Evolutionary conservation across 192 early-diverging fungal genomes (phyloP).

Genomic region (Linderina pennispora): DNA sequence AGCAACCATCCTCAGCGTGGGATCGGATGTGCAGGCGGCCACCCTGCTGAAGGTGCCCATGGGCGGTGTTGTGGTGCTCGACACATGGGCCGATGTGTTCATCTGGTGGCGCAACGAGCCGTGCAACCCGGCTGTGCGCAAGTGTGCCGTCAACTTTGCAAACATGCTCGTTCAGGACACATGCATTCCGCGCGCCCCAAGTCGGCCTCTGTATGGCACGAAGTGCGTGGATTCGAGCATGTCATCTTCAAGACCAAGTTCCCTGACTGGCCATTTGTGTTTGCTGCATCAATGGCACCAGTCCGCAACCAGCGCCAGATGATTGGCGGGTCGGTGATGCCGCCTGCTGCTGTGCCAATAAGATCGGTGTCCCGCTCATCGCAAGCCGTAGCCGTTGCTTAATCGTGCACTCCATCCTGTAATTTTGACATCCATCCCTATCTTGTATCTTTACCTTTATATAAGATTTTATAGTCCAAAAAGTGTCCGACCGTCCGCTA

Average conservation of each 20-base stretch:
- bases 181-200: constrained; percentile 37
- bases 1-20: constrained; percentile 36
- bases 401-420: no score
- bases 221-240: constrained; percentile 40
- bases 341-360: constrained; percentile 14
- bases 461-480: no score
- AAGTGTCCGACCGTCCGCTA: no score
- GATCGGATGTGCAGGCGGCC: constrained; percentile 31
- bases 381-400: constrained; percentile 19
- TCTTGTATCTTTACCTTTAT: no score
- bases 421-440: no score
- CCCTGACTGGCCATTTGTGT: constrained; percentile 45
- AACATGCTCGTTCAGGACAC: constrained; percentile 32
- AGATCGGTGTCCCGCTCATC: constrained; percentile 11
- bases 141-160: constrained; percentile 37
- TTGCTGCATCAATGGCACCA: constrained; percentile 20
- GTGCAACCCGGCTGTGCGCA: constrained; percentile 28
- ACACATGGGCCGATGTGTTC: constrained; percentile 45
- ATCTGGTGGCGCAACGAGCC: constrained; percentile 47
- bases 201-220: constrained; percentile 39
- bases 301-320: no score
- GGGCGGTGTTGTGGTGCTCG: constrained; percentile 37
- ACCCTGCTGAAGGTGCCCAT: constrained; percentile 31
- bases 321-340: constrained; percentile 2
- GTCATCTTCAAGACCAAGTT: constrained; percentile 46